Evolutionary conservation across 2,329 filamentous ascomycete species (phyloP), one percentile per base, ranked within the genome.

Genomic region (Colletotrichum endophyticum): DNA sequence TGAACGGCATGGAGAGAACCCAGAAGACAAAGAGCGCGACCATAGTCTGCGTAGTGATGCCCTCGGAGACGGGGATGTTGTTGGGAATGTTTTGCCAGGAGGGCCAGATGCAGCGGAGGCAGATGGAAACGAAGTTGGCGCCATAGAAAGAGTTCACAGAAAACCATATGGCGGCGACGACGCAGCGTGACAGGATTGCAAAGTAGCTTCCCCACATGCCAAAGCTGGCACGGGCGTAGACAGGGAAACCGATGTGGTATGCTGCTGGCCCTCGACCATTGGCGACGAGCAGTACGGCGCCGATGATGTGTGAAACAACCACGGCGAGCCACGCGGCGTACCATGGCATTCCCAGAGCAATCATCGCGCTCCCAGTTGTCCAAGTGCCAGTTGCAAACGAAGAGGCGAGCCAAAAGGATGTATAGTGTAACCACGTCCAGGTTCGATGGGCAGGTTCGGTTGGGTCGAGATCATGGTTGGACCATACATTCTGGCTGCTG

Each of bases 1-100:
- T 76, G 39, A 82, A 80, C 2, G 80, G 80, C 9, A 81, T 71
- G 27, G 80, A 79, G n/a, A 78, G 76, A 49, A 79, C 13, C 59
- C 80, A 81, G 30, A 79, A 79, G 25, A 82, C 49, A 71, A 81
- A 78, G 69, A 81, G 81, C 12, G 77, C 79, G 28, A 81, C 72
- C 70, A 82, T 77, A 22, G 70, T 76, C 67, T 81, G 78, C 2
- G 78, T 80, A 5, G 80, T 81, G 56, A 82, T 81, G 28, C 78
- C 66, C 61, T 81, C 80, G 44, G 68, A 76, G 12, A 76, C 77
- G 4, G 81, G 80, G 30, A 82, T 80, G 9, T 67, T 71, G 72
- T 82, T 81, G 19, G 74, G 79, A 39, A 82, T 75, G 16, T 61
- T 78, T 9, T 63, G 73, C 80, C 80, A 81, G 59, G 78, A 74